These are phyloP conservation scores for Fusarium dlaminii DNA, from an alignment of 2,329 filamentous ascomycete species.

Conservation along the genomic window DNA sequence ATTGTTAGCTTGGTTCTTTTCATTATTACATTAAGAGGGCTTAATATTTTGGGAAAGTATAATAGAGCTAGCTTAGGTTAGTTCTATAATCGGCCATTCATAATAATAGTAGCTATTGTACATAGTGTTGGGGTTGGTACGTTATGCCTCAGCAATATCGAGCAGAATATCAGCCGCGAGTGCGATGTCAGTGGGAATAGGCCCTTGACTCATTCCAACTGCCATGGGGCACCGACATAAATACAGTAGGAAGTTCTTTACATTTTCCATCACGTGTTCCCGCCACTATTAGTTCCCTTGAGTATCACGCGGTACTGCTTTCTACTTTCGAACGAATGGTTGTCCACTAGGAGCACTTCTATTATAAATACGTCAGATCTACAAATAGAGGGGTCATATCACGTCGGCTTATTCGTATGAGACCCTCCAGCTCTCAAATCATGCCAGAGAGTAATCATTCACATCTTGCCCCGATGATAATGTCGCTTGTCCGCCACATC, in stretches of 20 bases:
- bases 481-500: not conserved
- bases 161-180: not conserved
- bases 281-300: not conserved
- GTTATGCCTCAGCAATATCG: not conserved
- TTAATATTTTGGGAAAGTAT: conserved; percentile 5
- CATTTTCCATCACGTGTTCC: not conserved
- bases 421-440: too few relatives aligned
- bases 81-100: not conserved
- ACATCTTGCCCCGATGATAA: not conserved
- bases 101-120: too few relatives aligned
- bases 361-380: too few relatives aligned
- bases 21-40: not conserved
- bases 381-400: too few relatives aligned
- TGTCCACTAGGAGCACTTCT: not conserved
- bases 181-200: not conserved
- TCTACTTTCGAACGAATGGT: not conserved
- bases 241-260: not conserved
- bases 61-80: not conserved
- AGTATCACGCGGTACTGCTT: not conserved
- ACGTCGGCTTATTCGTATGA: not conserved
- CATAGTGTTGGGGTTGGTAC: not conserved
- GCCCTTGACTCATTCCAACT: rapidly evolving
- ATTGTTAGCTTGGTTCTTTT: not conserved
- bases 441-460: not conserved
- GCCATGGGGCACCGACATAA: too few relatives aligned